Evolutionary conservation across 2,329 filamentous ascomycete species (phyloP).

Genomic region (Claviceps sp.): DNA sequence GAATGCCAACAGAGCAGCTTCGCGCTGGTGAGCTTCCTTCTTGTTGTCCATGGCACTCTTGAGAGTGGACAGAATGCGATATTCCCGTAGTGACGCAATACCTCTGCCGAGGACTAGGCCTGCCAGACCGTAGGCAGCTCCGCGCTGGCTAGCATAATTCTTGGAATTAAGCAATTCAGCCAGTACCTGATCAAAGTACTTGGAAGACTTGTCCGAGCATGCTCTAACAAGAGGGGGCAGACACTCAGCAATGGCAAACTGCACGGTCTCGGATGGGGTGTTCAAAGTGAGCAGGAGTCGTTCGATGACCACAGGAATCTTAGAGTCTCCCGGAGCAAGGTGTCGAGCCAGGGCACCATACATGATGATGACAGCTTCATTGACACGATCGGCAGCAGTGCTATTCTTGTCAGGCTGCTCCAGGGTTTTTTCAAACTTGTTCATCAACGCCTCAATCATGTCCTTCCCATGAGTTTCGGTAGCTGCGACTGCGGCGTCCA

Average conservation of each 20-base stretch:
- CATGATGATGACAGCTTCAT: constrained; percentile 94
- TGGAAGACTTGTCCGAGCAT: constrained; percentile 61
- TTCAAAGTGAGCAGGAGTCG: constrained; percentile 75
- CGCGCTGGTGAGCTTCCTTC: constrained; percentile 77
- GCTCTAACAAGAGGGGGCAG: constrained; percentile 80
- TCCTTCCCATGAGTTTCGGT: constrained; percentile 71
- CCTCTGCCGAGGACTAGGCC: constrained; percentile 84
- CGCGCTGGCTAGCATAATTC: constrained; percentile 83
- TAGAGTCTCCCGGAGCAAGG: constrained; percentile 69
- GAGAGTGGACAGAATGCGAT: constrained; percentile 71
- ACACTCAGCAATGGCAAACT: constrained; percentile 91
- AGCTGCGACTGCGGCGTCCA: constrained; percentile 72
- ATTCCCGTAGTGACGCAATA: constrained; percentile 67
- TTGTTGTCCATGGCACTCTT: constrained; percentile 84
- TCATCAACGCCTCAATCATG: constrained; percentile 82
- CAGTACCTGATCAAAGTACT: constrained; percentile 69
- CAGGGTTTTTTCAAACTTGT: constrained; percentile 78
- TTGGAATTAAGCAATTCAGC: constrained; percentile 76
- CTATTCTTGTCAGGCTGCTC: constrained; percentile 73
- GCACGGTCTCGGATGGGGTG: constrained; percentile 91
- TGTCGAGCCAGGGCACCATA: constrained; percentile 90
- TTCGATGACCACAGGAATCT: constrained; percentile 78
- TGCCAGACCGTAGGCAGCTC: constrained; percentile 86
- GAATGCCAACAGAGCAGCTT: constrained; percentile 79
- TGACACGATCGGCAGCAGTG: constrained; percentile 74